Evolutionary conservation across 352 stramenopile species (phyloP).

Genomic region (Phytophthora lateralis): DNA sequence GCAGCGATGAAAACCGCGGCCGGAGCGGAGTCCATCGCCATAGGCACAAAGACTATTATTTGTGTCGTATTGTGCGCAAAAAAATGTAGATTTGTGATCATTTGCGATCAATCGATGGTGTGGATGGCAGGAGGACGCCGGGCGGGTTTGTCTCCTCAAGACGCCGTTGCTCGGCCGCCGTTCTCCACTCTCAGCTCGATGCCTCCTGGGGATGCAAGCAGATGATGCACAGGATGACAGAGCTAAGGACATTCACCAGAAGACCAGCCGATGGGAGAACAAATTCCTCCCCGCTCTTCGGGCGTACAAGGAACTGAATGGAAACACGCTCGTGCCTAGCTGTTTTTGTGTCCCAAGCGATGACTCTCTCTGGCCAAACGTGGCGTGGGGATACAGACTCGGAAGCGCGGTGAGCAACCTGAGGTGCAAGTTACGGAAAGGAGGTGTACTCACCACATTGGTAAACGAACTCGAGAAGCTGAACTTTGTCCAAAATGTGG

Average conservation of each 20-base stretch:
- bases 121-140: neutral
- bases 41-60: no score
- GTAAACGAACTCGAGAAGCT: constrained; percentile 26
- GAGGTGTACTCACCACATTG: constrained; percentile 28
- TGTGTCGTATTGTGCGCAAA: no score
- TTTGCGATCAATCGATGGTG: no score
- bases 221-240: neutral
- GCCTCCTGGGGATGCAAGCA: neutral
- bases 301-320: constrained; percentile 28
- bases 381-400: constrained; percentile 30
- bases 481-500: constrained; percentile 27
- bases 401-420: constrained; percentile 13
- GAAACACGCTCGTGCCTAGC: constrained; percentile 29
- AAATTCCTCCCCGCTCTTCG: constrained; percentile 11
- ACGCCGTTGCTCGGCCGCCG: neutral
- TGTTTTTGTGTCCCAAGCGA: constrained; percentile 32
- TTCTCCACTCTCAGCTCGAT: neutral
- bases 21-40: no score
- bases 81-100: no score
- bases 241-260: neutral
- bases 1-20: no score
- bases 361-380: constrained; percentile 28
- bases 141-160: neutral
- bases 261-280: neutral
- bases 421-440: constrained; percentile 20